Evolutionary conservation across 2,329 filamentous ascomycete genomes (phyloP).

Genomic region (Apiospora koreana): DNA sequence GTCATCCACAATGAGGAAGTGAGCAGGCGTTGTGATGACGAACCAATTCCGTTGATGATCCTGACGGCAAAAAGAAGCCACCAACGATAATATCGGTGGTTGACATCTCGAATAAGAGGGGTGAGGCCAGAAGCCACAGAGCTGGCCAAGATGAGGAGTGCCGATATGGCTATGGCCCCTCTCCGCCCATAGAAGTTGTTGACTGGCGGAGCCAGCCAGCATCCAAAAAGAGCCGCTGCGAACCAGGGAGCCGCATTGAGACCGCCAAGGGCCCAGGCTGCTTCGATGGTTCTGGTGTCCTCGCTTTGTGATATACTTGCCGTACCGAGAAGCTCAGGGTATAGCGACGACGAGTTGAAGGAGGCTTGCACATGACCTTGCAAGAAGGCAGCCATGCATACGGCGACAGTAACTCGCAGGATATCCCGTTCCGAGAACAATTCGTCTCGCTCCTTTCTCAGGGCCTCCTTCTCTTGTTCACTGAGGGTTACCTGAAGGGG

Average conservation of each 20-base stretch:
- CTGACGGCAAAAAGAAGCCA: conserved; percentile 6
- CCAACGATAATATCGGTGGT: neutral
- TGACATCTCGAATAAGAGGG: neutral
- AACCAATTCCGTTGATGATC: conserved; percentile 16
- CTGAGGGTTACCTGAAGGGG: conserved; percentile 35
- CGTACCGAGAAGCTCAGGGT: neutral
- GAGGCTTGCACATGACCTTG: conserved; percentile 48
- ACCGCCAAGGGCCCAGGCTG: conserved; percentile 40
- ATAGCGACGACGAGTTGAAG: conserved; percentile 43
- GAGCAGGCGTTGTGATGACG: neutral
- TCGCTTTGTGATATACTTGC: neutral
- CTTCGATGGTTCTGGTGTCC: conserved; percentile 17
- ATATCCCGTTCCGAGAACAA: conserved; percentile 42
- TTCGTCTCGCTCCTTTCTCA: conserved; percentile 39
- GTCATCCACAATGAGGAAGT: neutral
- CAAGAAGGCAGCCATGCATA: conserved; percentile 44
- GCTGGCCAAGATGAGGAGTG: conserved; percentile 39
- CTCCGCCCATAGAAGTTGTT: conserved; percentile 42
- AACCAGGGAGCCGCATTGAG: conserved; percentile 43
- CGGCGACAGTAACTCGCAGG: conserved; percentile 41
- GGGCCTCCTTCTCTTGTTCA: conserved; percentile 37
- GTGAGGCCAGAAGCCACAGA: conserved; percentile 30
- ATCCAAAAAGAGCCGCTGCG: conserved; percentile 39
- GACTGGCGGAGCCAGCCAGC: conserved; percentile 40
- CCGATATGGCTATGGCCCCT: conserved; percentile 41